Evolutionary conservation across 176 grass and related monocot genomes (phyloP), one percentile per base, ranked within the genome.

Genomic region (Avena atlantica): DNA sequence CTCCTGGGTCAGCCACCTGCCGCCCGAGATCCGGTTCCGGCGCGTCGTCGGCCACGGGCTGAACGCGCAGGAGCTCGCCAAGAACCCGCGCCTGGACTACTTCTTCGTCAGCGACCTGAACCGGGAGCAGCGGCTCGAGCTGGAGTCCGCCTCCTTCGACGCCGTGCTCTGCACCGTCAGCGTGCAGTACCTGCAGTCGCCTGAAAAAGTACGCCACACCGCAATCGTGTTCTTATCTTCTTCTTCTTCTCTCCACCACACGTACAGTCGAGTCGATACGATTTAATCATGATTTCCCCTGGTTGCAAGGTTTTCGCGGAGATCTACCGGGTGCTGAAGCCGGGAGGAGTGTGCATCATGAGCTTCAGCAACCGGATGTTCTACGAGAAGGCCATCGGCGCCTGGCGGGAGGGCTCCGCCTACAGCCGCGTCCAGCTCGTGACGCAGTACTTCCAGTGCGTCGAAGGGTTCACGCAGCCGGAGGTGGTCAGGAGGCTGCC

Each of bases 1-100:
- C 86, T 98, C 95, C 52, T 98, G 95, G 95, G 93, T 98, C 12
- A 98, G 95, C 82, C 95, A 98, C 88, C 89, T 98, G 67, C 95
- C 93, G 40, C 81, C 83, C 19, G 95, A 98, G 76, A 19, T 87
- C 11, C 9, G 3, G 55, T 79, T 93, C 86, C 75, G 78, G 65
- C 84, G 89, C 0, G 93, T 98, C 9, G 93, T 98, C 27, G 95
- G 95, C 56, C 95, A 95, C 14, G 95, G 95, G 6, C 91, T 98
- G 53, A 98, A 98, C 87, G 91, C 91, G n/a, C 95, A 95, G 90
- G 95, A 98, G 89, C 86, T 98, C 47, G 86, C 91, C 51, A 78
- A 63, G 66, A 98, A 98, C 83, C 76, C 89, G 9, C 85, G 95
- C 42, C 90, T 98, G 9, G 93, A 98, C 70, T 76, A 71, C 85